phyloP scores from a whole-genome alignment of 2,329 filamentous ascomycete genomes.

The Trichophyton schoenleinii region DNA sequence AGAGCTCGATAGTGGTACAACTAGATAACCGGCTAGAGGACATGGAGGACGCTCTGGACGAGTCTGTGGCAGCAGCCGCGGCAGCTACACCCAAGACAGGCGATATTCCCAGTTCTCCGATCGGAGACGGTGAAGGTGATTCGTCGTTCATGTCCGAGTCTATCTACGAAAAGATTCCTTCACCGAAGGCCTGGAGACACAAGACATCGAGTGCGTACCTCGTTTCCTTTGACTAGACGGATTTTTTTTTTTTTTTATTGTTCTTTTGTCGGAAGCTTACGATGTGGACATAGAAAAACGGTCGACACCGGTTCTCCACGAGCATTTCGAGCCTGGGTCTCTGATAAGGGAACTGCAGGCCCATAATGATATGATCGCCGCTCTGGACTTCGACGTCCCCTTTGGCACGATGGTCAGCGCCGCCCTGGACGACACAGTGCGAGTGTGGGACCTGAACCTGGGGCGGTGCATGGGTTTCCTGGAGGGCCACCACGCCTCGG shows the following conservation, averaged over 20 bases:
- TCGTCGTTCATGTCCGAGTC: conserved; percentile 90
- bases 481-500: conserved; percentile 89
- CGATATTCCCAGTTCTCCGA: conserved; percentile 33
- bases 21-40: conserved; percentile 52
- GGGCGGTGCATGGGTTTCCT: conserved; percentile 83
- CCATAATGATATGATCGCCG: conserved; percentile 76
- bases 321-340: conserved; percentile 83
- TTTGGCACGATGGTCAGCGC: conserved; percentile 92
- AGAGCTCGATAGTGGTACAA: conserved; percentile 35
- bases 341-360: conserved; percentile 79
- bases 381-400: conserved; percentile 91
- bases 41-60: conserved; percentile 45
- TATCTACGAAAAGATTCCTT: conserved; percentile 83
- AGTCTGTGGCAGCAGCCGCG: conserved; percentile 21
- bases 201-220: conserved; percentile 28
- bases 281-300: conserved; percentile 33
- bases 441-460: conserved; percentile 92
- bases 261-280: conserved; percentile 2
- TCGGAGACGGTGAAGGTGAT: conserved; percentile 43
- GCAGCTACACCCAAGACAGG: conserved; percentile 26
- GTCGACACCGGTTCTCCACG: conserved; percentile 89
- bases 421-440: conserved; percentile 81
- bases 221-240: background rate
- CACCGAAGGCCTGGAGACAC: conserved; percentile 42
- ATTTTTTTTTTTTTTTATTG: background rate